phyloP scores from a whole-genome alignment of 371 early-diverging fungal genomes.

The Synchytrium microbalum region DNA sequence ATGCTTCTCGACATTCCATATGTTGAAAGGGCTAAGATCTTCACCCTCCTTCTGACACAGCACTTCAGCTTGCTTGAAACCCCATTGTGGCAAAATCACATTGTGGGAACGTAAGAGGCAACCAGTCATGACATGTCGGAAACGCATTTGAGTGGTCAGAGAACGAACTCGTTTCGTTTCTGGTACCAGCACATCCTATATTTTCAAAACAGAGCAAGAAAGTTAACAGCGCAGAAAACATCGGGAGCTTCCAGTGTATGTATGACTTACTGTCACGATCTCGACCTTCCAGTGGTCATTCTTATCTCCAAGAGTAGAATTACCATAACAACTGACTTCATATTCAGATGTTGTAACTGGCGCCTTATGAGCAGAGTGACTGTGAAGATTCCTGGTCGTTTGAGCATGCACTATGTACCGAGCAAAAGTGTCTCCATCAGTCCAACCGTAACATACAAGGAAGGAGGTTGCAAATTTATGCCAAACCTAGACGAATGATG shows the following conservation, averaged over 20 bases:
- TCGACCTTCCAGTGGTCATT: constrained; percentile 92
- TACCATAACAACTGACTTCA: constrained; percentile 85
- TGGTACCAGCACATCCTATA: constrained; percentile 23
- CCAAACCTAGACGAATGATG: constrained; percentile 59
- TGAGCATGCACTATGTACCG: constrained; percentile 51
- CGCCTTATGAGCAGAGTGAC: constrained; percentile 64
- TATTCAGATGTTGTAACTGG: constrained; percentile 74
- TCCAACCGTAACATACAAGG: neutral
- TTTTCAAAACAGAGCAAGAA: neutral
- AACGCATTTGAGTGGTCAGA: constrained; percentile 79
- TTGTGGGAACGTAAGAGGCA: constrained; percentile 81
- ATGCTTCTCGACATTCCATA: constrained; percentile 98
- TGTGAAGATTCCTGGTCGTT: constrained; percentile 77
- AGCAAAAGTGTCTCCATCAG: constrained; percentile 9
- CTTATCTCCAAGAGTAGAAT: constrained; percentile 57
- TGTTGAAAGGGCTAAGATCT: constrained; percentile 44
- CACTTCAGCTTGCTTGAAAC: constrained; percentile 95
- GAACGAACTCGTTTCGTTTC: constrained; percentile 51
- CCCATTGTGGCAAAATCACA: constrained; percentile 94
- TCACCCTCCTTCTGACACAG: constrained; percentile 67
- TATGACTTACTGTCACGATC: constrained; percentile 55
- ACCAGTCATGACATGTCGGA: constrained; percentile 70
- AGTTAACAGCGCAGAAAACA: neutral
- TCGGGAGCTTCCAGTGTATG: neutral
- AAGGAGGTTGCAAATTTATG: constrained; percentile 1